Evolutionary conservation across 768 basidiomycete species (phyloP).

Genomic region (Leccinellum luteum): DNA sequence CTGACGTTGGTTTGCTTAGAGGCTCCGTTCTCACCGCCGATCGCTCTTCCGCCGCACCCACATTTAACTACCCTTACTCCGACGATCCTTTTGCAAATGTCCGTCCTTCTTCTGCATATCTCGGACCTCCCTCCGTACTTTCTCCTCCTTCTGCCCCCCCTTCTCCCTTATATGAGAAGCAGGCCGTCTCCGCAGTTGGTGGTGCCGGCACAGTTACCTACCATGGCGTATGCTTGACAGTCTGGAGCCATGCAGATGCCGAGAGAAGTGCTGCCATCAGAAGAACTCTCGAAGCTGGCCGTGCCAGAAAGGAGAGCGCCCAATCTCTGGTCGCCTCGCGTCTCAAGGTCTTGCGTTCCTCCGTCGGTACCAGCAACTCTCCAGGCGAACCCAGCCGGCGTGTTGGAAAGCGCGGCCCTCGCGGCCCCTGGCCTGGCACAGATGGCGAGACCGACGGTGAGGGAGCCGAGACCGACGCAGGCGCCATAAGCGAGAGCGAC

Average conservation of each 20-base stretch:
- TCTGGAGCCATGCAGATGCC: slow-evolving; percentile 94
- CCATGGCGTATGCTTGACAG: slow-evolving; percentile 89
- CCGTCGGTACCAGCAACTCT: slow-evolving; percentile 40
- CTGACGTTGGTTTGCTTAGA: slow-evolving; percentile 59
- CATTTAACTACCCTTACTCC: slow-evolving; percentile 70
- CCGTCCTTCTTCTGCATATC: slow-evolving; percentile 75
- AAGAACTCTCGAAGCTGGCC: slow-evolving; percentile 74
- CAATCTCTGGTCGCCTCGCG: slow-evolving; percentile 70
- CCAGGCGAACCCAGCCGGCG: slow-evolving; percentile 54
- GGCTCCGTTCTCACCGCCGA: slow-evolving; percentile 70
- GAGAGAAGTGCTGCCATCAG: slow-evolving; percentile 84
- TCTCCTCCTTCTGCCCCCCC: slow-evolving; percentile 31
- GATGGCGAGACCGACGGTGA: slow-evolving; percentile 75
- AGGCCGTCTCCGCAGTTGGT: slow-evolving; percentile 35
- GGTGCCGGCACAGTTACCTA: slow-evolving; percentile 54
- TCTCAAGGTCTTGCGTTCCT: slow-evolving; percentile 61
- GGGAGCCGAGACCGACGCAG: slow-evolving; percentile 65
- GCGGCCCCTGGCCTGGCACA: slow-evolving; percentile 69
- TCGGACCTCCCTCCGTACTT: slow-evolving; percentile 72
- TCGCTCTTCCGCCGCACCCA: slow-evolving; percentile 60
- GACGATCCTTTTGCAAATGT: slow-evolving; percentile 69
- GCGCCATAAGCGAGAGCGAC: slow-evolving; percentile 82
- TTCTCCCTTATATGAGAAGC: slow-evolving; percentile 34
- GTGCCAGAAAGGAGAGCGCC: slow-evolving; percentile 75
- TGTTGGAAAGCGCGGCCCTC: slow-evolving; percentile 56